Conservation (phyloP, 129 eudicot species). For the Helichrysum umbraculigerum region DNA sequence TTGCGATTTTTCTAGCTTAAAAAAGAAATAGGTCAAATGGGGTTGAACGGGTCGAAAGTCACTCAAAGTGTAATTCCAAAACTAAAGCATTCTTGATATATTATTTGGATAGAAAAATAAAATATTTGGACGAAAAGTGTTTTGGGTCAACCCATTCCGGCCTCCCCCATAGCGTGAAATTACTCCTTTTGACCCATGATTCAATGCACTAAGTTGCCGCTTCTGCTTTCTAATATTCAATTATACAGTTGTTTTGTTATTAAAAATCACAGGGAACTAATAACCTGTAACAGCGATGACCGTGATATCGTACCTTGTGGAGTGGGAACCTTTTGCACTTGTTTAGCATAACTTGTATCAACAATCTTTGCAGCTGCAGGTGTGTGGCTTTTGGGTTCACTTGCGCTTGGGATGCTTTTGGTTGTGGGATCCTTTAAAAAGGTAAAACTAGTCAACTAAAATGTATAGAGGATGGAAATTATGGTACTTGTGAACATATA, state of each 20-base stretch:
- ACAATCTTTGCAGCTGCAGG: conserved; percentile 57
- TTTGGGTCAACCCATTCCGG: no score
- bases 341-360: conserved; percentile 50
- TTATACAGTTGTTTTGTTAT: neutral
- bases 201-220: neutral
- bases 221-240: neutral
- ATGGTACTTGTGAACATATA: conserved; percentile 1
- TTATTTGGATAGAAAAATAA: no score
- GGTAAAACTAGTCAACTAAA: neutral
- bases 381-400: conserved; percentile 28
- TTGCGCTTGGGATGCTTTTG: conserved; percentile 23
- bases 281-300: neutral
- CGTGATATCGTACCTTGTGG: conserved; percentile 56
- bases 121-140: no score
- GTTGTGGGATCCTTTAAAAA: conserved; percentile 17
- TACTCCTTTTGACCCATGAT: no score
- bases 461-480: neutral
- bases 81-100: no score
- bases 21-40: neutral
- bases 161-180: no score
- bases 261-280: neutral
- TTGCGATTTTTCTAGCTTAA: neutral
- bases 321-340: conserved; percentile 38
- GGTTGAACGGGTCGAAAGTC: neutral
- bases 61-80: neutral